Evolutionary conservation across 2,329 filamentous ascomycete genomes (phyloP).

Genomic region (Diaporthe ampelina): DNA sequence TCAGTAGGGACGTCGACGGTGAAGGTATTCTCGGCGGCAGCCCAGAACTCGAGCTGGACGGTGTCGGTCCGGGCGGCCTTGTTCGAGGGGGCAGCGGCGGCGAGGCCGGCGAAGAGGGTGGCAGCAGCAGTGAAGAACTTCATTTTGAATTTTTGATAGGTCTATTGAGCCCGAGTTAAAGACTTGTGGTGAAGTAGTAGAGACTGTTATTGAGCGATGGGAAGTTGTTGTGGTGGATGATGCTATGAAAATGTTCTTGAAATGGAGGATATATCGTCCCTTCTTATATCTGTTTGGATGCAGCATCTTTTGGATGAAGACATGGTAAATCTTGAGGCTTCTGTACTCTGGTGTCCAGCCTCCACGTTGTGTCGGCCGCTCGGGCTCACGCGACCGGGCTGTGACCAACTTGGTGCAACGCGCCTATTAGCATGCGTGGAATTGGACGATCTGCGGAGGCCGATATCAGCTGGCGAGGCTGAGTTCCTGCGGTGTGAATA

Average conservation of each 20-base stretch:
- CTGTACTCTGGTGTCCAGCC: slow-evolving; percentile 18
- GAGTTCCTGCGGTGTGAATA: slow-evolving; percentile 7
- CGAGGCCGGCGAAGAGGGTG: slow-evolving; percentile 42
- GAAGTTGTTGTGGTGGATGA: slow-evolving; percentile 30
- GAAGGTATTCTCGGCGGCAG: slow-evolving; percentile 41
- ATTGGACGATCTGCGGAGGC: neutral
- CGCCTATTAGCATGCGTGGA: neutral
- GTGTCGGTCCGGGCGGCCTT: slow-evolving; percentile 28
- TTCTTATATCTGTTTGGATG: slow-evolving; percentile 25
- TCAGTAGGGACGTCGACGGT: slow-evolving; percentile 36
- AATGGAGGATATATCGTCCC: neutral
- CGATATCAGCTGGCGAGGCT: slow-evolving; percentile 15
- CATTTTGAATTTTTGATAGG: slow-evolving; percentile 30
- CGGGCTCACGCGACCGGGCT: slow-evolving; percentile 20
- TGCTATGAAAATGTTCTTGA: neutral
- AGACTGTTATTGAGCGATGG: neutral
- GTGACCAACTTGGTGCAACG: slow-evolving; percentile 37
- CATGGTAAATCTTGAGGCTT: neutral
- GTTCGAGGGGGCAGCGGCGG: slow-evolving; percentile 36
- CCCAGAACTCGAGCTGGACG: slow-evolving; percentile 42
- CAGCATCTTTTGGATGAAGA: neutral
- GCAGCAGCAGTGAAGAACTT: slow-evolving; percentile 39
- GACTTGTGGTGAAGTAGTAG: neutral
- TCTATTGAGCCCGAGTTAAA: neutral
- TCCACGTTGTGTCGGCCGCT: slow-evolving; percentile 30